These are phyloP conservation scores for Colletotrichum musae DNA, from an alignment of 2,329 filamentous ascomycete species.

Conservation along the genomic window DNA sequence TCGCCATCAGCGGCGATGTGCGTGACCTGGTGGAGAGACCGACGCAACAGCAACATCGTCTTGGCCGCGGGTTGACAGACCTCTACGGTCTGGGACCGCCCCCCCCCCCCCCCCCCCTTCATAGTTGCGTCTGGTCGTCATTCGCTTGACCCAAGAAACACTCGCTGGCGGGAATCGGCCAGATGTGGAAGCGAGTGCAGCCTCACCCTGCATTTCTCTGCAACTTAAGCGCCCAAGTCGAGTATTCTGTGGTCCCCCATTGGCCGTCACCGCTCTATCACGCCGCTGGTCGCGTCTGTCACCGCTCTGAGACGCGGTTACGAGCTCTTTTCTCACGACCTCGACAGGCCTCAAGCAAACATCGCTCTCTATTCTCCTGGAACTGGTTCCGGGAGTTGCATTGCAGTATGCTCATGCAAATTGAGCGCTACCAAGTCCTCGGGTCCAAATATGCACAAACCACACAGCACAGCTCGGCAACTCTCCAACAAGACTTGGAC, in stretches of 20 bases:
- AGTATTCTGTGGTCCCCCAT: constrained; percentile 34
- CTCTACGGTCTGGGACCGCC: constrained; percentile 6
- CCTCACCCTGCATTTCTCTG: constrained; percentile 8
- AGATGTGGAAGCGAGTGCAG: constrained; percentile 15
- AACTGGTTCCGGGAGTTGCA: constrained; percentile 21
- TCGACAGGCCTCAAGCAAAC: constrained; percentile 13
- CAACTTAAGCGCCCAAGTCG: constrained; percentile 38
- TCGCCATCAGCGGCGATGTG: constrained; percentile 5
- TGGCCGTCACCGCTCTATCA: constrained; percentile 36
- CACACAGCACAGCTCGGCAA: constrained; percentile 14
- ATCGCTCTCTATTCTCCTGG: constrained; percentile 13
- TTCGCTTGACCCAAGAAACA: constrained; percentile 13
- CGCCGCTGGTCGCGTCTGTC: constrained; percentile 32
- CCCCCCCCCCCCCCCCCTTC: no score
- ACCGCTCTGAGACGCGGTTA: constrained; percentile 27
- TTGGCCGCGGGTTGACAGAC: constrained; percentile 5
- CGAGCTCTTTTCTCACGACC: constrained; percentile 18
- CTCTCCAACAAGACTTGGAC: constrained; percentile 6
- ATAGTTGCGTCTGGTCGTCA: constrained; percentile 9
- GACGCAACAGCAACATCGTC: background rate
- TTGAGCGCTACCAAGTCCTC: constrained; percentile 50
- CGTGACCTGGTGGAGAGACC: background rate
- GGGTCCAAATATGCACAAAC: constrained; percentile 40
- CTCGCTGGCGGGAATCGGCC: constrained; percentile 13
- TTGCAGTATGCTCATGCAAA: constrained; percentile 45